Evolutionary conservation across 345 rosid genomes (phyloP).

Genomic region (Acer yangbiense): DNA sequence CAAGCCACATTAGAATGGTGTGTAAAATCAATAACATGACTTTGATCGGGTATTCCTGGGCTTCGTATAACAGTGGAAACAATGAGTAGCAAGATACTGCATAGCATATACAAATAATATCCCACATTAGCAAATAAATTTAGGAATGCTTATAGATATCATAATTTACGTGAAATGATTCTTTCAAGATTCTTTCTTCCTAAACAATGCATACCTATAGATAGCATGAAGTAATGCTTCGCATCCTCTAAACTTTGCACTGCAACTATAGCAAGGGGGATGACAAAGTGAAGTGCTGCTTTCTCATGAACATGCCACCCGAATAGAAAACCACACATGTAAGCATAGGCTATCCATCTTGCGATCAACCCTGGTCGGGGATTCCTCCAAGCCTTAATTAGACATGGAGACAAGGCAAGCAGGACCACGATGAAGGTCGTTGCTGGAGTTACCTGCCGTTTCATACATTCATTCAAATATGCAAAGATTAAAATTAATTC

Average conservation of each 20-base stretch:
- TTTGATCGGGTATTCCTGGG: constrained; percentile 86
- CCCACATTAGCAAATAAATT: constrained; percentile 11
- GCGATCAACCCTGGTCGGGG: constrained; percentile 53
- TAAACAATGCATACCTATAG: constrained; percentile 56
- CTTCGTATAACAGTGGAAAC: constrained; percentile 77
- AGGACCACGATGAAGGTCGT: constrained; percentile 70
- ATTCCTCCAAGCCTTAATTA: constrained; percentile 72
- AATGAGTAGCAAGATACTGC: constrained; percentile 89
- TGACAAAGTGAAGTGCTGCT: constrained; percentile 88
- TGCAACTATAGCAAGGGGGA: constrained; percentile 78
- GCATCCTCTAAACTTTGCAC: constrained; percentile 79
- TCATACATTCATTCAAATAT: neutral
- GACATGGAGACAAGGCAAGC: constrained; percentile 76
- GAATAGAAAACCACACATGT: constrained; percentile 82
- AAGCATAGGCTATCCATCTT: constrained; percentile 84
- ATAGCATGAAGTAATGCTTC: constrained; percentile 75
- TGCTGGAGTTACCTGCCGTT: constrained; percentile 69
- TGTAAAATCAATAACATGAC: constrained; percentile 64
- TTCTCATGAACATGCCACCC: constrained; percentile 99
- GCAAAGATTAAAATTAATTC: neutral
- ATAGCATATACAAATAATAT: constrained; percentile 17
- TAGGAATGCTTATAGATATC: neutral
- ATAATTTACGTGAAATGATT: neutral
- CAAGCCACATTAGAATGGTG: constrained; percentile 53
- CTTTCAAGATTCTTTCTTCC: neutral